Base-by-base conservation (phyloP, 306 rosid species). In the Cicer arietinum region DNA sequence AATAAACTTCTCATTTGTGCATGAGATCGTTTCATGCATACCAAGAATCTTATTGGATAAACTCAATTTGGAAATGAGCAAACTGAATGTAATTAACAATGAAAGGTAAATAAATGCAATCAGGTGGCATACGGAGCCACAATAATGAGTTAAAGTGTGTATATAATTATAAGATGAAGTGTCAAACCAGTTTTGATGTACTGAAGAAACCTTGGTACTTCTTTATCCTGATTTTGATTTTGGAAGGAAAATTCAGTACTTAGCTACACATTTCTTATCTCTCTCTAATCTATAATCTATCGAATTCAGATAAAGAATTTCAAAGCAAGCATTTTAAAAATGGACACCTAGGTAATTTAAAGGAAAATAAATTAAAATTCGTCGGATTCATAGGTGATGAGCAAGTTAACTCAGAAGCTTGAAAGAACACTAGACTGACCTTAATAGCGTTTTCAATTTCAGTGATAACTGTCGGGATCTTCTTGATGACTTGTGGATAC, bases 381-480 rank as follows among this genome's bases (percentile, higher is more conserved):
- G 57, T 54, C 73, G 11, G 42, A 9, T 66, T 57, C 8, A 7
- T 20, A 20, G 51, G 53, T 42, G 40, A 42, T 58, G 62, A 43
- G 44, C 60, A 47, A 11, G 50, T 67, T 67, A 37, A 10, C 25
- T 40, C 45, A 10, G 58, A 41, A 2, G 20, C 9, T 41, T 25
- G 52, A 18, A 17, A 69, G 39, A 18, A 35, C 59, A 46, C 47
- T 61, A 62, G 25, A 78, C 83, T 70, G 75, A 91, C 98, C 89
- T 80, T 81, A 20, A 91, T 68, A 51, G 91, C 96, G 48, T 73
- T 82, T 78, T 81, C 88, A 82, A 94, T 88, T 84, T 90, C 90
- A 14, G 80, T 64, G 69, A 85, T 69, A 73, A 94, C 11, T 3
- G 84, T 16, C 40, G 98, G 97, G 57, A 94, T 85, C 77, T 64